Percentiles rank a stretch among this genome's conserved stretches.
These are phyloP conservation scores for Aspergillus novofumigatus DNA, from an alignment of 2,329 filamentous ascomycete genomes.

Conservation along the genomic window DNA sequence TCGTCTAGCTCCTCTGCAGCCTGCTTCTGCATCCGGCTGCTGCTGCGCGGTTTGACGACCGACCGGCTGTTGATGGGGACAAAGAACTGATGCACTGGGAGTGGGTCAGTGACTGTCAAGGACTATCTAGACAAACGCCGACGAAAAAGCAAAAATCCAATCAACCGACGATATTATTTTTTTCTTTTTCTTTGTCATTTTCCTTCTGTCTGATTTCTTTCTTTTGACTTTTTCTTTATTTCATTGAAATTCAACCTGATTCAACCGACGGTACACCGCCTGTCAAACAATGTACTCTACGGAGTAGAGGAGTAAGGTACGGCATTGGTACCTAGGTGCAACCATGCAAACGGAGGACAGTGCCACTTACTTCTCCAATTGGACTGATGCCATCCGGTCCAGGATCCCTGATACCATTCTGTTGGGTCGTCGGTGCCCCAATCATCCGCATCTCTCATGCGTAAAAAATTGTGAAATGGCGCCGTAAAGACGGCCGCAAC, in stretches of 20 bases:
- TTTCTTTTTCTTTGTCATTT: neutral
- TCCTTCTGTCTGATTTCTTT: neutral
- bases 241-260: neutral
- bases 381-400: slow-evolving; percentile 72
- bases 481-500: slow-evolving; percentile 92
- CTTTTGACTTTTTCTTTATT: neutral
- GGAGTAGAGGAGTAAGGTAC: neutral
- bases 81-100: slow-evolving; percentile 79
- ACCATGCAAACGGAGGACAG: neutral
- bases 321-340: neutral
- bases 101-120: slow-evolving; percentile 7
- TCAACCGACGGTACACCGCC: neutral
- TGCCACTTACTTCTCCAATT: slow-evolving; percentile 60
- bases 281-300: neutral
- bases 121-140: neutral
- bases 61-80: slow-evolving; percentile 71
- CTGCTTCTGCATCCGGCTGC: slow-evolving; percentile 40
- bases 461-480: slow-evolving; percentile 79
- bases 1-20: slow-evolving; percentile 42
- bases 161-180: neutral
- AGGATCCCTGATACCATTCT: slow-evolving; percentile 80
- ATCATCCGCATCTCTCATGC: slow-evolving; percentile 52
- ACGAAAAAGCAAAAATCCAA: neutral
- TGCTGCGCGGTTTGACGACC: slow-evolving; percentile 56
- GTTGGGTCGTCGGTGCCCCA: slow-evolving; percentile 40